Evolutionary conservation across 2,329 filamentous ascomycete genomes (phyloP), one percentile per base, ranked within the genome.

Genomic region (Albophoma yamanashiensis): DNA sequence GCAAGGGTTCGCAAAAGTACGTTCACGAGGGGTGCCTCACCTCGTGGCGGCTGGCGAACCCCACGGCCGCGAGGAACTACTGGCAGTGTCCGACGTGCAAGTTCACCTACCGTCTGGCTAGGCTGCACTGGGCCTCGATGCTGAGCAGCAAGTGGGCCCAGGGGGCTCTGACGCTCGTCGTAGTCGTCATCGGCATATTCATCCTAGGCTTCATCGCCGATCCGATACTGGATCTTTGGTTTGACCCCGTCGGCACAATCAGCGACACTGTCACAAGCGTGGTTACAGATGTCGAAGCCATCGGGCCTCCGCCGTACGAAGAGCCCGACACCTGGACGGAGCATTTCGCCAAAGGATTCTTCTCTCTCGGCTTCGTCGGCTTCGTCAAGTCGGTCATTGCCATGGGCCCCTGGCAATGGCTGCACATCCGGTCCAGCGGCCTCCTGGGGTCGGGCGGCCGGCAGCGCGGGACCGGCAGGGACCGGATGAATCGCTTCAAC

Each of bases 21-120:
- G 92, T 97, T 31, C 94, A 99, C 73, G 91, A 97, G 73, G 89
- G 86, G 38, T 99, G 94, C 70, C 79, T 99, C 56, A 85, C 89
- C 68, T 80, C 84, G 14, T 97, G 92, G 91, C 85, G 94, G 66
- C 82, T 87, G 63, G 82, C 89, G 52, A 85, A 91, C 69, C 88
- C 89, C 0, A 69, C 74, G 36, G 74, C 74, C 68, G 80, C 77
- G 39, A 82, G 89, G 60, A 91, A 92, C 67, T 95, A 87, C 71
- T 96, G 88, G 84, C 83, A 89, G 68, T 97, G 93, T 69, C 89
- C 89, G 25, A 96, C 91, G 0, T 97, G 93, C 74, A 81, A 85
- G 40, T 97, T 94, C 74, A 81, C 82, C 65, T 97, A 97, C 74
- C 83, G 85, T 42, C 79, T 97, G 62, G 84, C 89, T 64, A 85